Evolutionary conservation across 345 rosid species (phyloP).

Genomic region (Salix dunnii): DNA sequence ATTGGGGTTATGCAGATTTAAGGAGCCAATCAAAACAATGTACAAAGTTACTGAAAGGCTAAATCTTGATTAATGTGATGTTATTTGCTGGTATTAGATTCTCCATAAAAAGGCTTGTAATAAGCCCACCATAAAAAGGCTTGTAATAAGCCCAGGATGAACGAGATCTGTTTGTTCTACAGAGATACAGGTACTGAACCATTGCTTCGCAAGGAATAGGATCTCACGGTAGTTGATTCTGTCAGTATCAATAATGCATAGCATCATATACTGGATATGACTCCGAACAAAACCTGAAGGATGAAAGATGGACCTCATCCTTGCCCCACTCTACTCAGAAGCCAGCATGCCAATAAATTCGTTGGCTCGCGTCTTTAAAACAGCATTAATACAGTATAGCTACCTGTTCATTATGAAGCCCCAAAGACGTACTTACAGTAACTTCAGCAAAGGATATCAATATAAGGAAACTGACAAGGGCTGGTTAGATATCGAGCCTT

Average conservation of each 20-base stretch:
- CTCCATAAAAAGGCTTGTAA: neutral
- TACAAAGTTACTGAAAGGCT: neutral
- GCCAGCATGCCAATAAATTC: neutral
- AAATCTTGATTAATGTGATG: neutral
- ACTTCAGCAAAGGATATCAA: constrained; percentile 9
- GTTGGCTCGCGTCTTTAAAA: neutral
- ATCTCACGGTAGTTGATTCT: neutral
- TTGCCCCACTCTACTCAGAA: neutral
- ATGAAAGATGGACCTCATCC: no score
- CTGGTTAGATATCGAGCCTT: neutral
- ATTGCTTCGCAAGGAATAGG: neutral
- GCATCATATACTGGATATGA: neutral
- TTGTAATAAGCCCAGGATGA: neutral
- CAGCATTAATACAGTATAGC: neutral
- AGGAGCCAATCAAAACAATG: neutral
- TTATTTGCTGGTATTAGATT: neutral
- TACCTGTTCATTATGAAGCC: constrained; percentile 8
- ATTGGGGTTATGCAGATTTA: neutral
- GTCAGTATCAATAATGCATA: neutral
- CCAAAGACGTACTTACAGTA: neutral
- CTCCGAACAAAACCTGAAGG: neutral
- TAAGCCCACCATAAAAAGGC: neutral
- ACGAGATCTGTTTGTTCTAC: neutral
- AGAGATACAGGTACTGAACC: neutral
- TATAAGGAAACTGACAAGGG: neutral